These are phyloP conservation scores for Cladophialophora psammophila DNA, from an alignment of 2,329 filamentous ascomycete genomes.

Conservation along the genomic window DNA sequence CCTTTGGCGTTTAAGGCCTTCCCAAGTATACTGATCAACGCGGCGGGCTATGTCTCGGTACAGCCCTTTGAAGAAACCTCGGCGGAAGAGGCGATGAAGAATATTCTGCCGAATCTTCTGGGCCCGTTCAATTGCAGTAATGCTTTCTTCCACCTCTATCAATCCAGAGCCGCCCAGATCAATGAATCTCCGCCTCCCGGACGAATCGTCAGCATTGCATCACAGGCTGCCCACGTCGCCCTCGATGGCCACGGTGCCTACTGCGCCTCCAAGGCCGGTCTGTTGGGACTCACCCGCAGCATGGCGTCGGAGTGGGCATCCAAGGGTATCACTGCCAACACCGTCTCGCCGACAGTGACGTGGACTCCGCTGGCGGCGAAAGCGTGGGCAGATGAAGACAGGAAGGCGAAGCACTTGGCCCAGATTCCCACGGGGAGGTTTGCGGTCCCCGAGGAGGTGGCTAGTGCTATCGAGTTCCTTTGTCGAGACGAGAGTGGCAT, in stretches of 20 bases:
- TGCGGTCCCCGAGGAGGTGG: conserved; percentile 50
- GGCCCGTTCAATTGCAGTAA: conserved; percentile 57
- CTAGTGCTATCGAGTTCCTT: conserved; percentile 50
- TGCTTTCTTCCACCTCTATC: conserved; percentile 55
- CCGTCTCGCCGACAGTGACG: conserved; percentile 55
- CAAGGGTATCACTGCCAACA: conserved; percentile 56
- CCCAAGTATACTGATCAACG: conserved; percentile 53
- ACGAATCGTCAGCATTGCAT: conserved; percentile 56
- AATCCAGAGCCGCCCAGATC: conserved; percentile 17
- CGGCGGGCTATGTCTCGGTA: conserved; percentile 56
- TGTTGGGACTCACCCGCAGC: conserved; percentile 54
- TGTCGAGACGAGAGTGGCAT: conserved; percentile 52
- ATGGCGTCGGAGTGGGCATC: conserved; percentile 58
- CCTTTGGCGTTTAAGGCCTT: conserved; percentile 50
- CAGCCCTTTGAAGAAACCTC: conserved; percentile 53
- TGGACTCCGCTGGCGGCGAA: conserved; percentile 57
- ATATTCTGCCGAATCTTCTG: conserved; percentile 54
- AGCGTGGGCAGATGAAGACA: conserved; percentile 49
- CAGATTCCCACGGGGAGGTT: conserved; percentile 52
- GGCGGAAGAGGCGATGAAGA: conserved; percentile 53
- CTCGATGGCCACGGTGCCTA: conserved; percentile 56
- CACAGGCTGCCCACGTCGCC: conserved; percentile 57
- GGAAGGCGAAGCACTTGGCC: conserved; percentile 48
- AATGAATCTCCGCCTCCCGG: conserved; percentile 45
- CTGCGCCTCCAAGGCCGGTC: conserved; percentile 57